phyloP scores from a whole-genome alignment of 2,329 filamentous ascomycete genomes.

The Penicillium sp. region DNA sequence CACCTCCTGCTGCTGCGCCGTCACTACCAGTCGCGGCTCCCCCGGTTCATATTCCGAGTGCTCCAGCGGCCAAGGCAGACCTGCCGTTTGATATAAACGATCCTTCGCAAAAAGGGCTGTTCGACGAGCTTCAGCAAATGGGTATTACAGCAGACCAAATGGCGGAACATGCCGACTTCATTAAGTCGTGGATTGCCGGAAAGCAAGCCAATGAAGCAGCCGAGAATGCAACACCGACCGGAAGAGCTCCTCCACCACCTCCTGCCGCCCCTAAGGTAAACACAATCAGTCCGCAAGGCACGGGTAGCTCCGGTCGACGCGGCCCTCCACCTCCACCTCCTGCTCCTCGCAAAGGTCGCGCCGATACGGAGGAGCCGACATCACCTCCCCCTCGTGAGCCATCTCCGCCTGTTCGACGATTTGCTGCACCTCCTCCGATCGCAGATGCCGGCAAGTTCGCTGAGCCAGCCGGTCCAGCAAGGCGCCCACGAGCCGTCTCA shows the following conservation, averaged over 20 bases:
- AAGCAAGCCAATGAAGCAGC: conserved; percentile 50
- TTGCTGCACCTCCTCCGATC: conserved; percentile 82
- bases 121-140: conserved; percentile 62
- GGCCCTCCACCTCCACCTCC: conserved; percentile 61
- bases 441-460: conserved; percentile 88
- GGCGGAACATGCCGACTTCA: conserved; percentile 65
- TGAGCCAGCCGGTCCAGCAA: conserved; percentile 49
- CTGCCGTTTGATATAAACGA: conserved; percentile 60
- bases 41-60: conserved; percentile 25
- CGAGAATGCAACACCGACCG: conserved; percentile 37
- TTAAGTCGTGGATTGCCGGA: conserved; percentile 65
- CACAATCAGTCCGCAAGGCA: conserved; percentile 60
- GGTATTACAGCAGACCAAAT: conserved; percentile 69
- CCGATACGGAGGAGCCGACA: conserved; percentile 55
- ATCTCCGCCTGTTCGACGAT: conserved; percentile 62
- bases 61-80: conserved; percentile 30
- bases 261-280: conserved; percentile 45
- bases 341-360: conserved; percentile 45
- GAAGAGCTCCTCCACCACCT: conserved; percentile 59
- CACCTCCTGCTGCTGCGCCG: conserved; percentile 25
- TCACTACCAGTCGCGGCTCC: conserved; percentile 30
- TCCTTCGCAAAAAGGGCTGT: conserved; percentile 59
- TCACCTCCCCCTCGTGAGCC: conserved; percentile 65
- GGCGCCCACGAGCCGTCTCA: conserved; percentile 51
- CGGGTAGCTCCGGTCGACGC: conserved; percentile 54